phyloP scores from a whole-genome alignment of 2,329 filamentous ascomycete species.

The Diplodia intermedia region DNA sequence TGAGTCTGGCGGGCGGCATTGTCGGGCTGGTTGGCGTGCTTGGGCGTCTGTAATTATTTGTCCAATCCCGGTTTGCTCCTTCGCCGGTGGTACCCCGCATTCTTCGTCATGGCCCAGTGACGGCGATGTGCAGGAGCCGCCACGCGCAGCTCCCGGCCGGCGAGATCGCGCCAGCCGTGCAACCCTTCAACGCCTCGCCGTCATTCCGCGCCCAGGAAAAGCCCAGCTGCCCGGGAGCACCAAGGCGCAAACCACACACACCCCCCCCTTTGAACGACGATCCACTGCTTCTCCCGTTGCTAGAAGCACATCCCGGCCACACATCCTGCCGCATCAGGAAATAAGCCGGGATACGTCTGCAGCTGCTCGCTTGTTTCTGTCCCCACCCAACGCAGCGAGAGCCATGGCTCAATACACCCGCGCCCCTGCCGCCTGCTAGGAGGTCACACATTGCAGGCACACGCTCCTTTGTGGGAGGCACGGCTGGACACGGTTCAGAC shows the following conservation, averaged over 20 bases:
- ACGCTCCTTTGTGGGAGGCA: conserved; percentile 2
- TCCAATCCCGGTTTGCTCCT: not conserved
- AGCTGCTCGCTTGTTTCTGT: not conserved
- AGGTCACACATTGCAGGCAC: conserved; percentile 9
- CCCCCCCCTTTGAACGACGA: not conserved
- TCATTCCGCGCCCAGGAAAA: conserved; percentile 21
- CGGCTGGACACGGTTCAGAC: not conserved
- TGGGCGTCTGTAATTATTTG: not conserved
- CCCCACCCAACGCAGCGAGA: conserved; percentile 14
- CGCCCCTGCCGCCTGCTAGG: not conserved
- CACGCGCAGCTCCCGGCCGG: not conserved
- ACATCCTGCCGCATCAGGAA: not conserved
- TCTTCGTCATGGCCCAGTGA: too few species aligned
- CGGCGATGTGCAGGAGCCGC: too few species aligned
- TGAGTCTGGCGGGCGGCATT: not conserved
- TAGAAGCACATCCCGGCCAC: not conserved
- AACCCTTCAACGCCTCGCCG: conserved; percentile 21
- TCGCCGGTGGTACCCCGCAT: not conserved
- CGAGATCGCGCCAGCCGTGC: not conserved
- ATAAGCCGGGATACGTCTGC: not conserved
- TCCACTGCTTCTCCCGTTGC: not conserved
- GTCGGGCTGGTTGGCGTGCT: not conserved
- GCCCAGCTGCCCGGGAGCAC: too few species aligned
- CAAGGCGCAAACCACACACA: too few species aligned
- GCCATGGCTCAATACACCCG: conserved; percentile 5